phyloP scores from a whole-genome alignment of 2,329 filamentous ascomycete species.

The Pyricularia pennisetigena region DNA sequence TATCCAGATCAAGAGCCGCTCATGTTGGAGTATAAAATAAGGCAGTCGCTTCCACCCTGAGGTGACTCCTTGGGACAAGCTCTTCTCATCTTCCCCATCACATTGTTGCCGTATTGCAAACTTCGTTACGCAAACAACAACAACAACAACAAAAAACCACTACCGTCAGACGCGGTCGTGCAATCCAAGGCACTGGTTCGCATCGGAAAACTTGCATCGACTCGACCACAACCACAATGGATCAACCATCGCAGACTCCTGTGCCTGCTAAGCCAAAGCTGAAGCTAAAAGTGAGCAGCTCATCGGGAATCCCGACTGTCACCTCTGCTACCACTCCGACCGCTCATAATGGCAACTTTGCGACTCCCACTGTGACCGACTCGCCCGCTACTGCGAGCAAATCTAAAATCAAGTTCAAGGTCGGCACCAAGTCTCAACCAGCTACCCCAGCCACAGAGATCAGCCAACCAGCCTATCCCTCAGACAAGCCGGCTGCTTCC shows the following conservation, averaged over 20 bases:
- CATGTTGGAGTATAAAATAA: background rate
- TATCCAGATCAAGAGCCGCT: background rate
- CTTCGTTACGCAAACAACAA: background rate
- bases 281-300: background rate
- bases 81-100: background rate
- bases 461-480: conserved; percentile 16
- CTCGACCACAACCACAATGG: background rate
- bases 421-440: conserved; percentile 16
- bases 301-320: background rate
- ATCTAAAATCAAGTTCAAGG: conserved; percentile 15
- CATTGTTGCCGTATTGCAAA: background rate
- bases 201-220: background rate
- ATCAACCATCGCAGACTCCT: background rate
- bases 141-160: background rate
- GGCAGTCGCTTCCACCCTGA: background rate
- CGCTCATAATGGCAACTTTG: background rate
- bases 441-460: conserved; percentile 18
- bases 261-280: background rate
- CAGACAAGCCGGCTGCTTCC: background rate
- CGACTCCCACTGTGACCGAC: background rate
- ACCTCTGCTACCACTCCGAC: background rate
- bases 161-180: background rate
- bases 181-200: background rate
- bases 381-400: background rate
- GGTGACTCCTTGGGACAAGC: background rate